These are phyloP conservation scores for Fraxinus anomala DNA, from an alignment of 257 asterid species.

Conservation along the genomic window DNA sequence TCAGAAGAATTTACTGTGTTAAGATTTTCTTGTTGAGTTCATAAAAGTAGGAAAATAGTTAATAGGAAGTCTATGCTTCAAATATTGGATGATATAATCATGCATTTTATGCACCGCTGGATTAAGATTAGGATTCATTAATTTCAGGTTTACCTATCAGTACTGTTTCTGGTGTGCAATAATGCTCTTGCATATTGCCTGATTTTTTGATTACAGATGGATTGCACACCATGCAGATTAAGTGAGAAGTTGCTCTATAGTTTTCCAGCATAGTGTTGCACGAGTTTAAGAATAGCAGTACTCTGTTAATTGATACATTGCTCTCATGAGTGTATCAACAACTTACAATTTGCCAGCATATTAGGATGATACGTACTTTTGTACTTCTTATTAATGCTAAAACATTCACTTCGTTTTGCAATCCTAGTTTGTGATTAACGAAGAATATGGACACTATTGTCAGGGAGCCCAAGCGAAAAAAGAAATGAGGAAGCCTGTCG, in stretches of 20 bases:
- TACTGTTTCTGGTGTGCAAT: neutral
- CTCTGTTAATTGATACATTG: neutral
- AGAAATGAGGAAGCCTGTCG: slow-evolving; percentile 49
- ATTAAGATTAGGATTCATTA: neutral
- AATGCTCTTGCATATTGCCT: neutral
- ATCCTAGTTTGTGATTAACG: slow-evolving; percentile 1
- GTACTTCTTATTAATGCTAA: slow-evolving; percentile 2
- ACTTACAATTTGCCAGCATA: neutral
- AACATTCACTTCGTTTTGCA: neutral
- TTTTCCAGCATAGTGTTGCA: neutral
- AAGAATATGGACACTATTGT: slow-evolving; percentile 29
- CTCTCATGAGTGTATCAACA: neutral
- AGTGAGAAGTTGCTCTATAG: neutral
- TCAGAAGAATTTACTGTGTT: neutral
- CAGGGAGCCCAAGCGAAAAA: slow-evolving; percentile 50
- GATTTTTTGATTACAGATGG: neutral
- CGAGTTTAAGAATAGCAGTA: neutral
- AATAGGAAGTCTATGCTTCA: neutral
- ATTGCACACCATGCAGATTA: neutral
- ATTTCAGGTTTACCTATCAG: neutral
- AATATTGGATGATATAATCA: neutral
- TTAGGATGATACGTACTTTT: slow-evolving; percentile 16
- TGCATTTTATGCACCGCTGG: neutral
- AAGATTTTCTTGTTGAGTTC: neutral
- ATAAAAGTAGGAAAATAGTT: neutral